Base-by-base conservation (phyloP, 768 basidiomycete species). In the Tylopilus plumbeoviolaceoides region DNA sequence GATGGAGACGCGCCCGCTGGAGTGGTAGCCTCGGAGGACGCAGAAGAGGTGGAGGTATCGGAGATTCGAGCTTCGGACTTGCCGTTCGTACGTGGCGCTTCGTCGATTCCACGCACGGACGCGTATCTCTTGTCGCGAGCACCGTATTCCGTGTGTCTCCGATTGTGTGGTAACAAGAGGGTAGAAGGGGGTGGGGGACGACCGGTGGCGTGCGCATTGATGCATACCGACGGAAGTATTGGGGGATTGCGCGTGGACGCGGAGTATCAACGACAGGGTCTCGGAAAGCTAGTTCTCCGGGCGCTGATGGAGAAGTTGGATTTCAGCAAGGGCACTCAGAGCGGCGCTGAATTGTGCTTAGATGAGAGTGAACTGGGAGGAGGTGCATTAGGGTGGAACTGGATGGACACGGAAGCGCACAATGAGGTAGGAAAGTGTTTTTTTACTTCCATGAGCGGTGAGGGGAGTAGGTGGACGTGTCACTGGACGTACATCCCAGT, bases 341-440 rank as follows among this genome's bases (percentile, higher is more conserved):
- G 36, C 27, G 38, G 35, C 18, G 1, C 15, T 12, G 41, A 21
- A 7, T 11, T 30, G 33, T 12, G n/a, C 25, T 10, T 46, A 36
- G 53, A 49, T 8, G 41, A 28, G 40, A 55, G 47, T 8, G 41
- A 28, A 25, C 9, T 56, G 4, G 51, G 57, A 12, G 58, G 64
- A 12, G 65, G 64, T 11, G 64, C 61, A 1, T 35, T 63, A 0
- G 55, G 59, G 4, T 66, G 62, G 64, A 58, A 59, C 23, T 65
- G 64, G 64, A 40, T 47, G 23, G 59, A 67, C n/a, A 38, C 44
- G 4, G 53, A 28, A 12, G 25, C 6, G 4, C 17, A 36, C 2
- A 62, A 56, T 14, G 47, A 54, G 12, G 56, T 7, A 14, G 55
- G 25, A 8, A 55, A 53, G 3, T 27, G 25, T 21, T 57, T 60